Evolutionary conservation across 768 basidiomycete species (phyloP).

Genomic region (Tulasnella calospora): DNA sequence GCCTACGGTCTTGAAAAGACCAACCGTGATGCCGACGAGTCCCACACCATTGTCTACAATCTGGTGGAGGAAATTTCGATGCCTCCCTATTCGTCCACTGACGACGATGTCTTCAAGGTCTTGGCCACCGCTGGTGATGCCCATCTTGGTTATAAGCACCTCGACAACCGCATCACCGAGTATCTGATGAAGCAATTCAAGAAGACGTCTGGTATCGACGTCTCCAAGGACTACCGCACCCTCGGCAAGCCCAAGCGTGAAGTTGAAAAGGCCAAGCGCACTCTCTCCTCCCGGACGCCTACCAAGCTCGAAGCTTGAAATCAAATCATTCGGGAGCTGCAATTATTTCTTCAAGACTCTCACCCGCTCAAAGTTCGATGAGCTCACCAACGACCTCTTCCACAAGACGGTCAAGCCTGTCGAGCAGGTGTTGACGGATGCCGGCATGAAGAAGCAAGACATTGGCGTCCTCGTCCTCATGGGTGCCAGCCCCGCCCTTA

Average conservation of each 20-base stretch:
- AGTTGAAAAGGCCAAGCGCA: too few species aligned
- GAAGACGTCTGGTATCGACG: conserved; percentile 87
- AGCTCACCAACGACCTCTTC: conserved; percentile 98
- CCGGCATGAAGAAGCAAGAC: conserved; percentile 96
- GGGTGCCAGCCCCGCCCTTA: conserved; percentile 97
- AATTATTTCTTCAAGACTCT: conserved; percentile 97
- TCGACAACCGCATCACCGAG: too few species aligned
- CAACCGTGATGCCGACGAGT: conserved; percentile 47
- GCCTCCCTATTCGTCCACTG: conserved; percentile 92
- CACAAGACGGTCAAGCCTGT: conserved; percentile 99
- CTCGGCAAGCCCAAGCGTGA: too few species aligned
- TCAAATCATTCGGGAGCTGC: conserved; percentile 92
- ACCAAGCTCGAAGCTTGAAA: conserved; percentile 90
- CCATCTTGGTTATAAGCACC: conserved; percentile 87
- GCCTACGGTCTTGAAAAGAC: too few species aligned
- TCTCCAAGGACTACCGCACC: too few species aligned
- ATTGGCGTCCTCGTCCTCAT: conserved; percentile 92
- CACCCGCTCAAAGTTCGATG: conserved; percentile 97
- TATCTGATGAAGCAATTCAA: conserved; percentile 86
- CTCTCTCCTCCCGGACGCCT: conserved; percentile 80
- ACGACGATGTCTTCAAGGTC: conserved; percentile 88
- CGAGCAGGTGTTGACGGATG: conserved; percentile 96
- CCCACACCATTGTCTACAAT: conserved; percentile 96
- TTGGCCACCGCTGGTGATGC: conserved; percentile 90
- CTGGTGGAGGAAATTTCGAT: conserved; percentile 99